Evolutionary conservation across 2,329 filamentous ascomycete genomes (phyloP), one percentile per base, ranked within the genome.

Genomic region (Lasiodiplodia hormozganensis): DNA sequence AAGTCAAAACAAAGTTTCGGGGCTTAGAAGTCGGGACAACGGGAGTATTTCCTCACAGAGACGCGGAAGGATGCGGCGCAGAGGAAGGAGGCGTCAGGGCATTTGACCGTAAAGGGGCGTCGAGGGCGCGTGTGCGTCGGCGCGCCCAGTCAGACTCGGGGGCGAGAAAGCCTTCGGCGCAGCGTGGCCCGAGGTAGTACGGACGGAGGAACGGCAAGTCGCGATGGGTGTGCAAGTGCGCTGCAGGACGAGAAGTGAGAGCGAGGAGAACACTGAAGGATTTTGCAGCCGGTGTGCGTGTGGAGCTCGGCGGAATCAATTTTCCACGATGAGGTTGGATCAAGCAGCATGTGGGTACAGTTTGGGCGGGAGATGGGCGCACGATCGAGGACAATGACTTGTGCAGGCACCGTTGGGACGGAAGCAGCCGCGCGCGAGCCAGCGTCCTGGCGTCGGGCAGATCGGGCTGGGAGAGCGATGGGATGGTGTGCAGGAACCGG

Each of bases 281-380:
- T 52, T 64, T 52, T 18, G 58, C 16, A n/a, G 40, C 40, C 14
- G 18, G 11, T 38, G 18, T 52, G 47, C 7, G 43, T 38, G 60
- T 64, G 60, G 60, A 25, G 28, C 43, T 11, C 11, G 28, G 60
- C 60, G 60, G 60, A 64, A 64, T 52, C 60, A 12, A 52, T 64
- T 64, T 64, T 64, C 60, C 60, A 25, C 16, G n/a, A 16, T 25
- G 47, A 64, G 12, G 60, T 52, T 64, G 28, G 43, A 38, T 52
- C 60, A 64, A 64, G 60, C 60, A 64, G 31, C 60, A 18, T 23
- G 60, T 64, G 60, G 60, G 60, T 64, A 64, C 43, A 16, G n/a
- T 11, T 21, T 52, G 60, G 43, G 47, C 60, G 60, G 43, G 60
- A 64, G 60, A 64, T 64, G 28, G 60, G 43, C 60, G 28, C 21